Conservation (phyloP, 2,329 filamentous ascomycete genomes). For the Ceratocystis alfenasii region DNA sequence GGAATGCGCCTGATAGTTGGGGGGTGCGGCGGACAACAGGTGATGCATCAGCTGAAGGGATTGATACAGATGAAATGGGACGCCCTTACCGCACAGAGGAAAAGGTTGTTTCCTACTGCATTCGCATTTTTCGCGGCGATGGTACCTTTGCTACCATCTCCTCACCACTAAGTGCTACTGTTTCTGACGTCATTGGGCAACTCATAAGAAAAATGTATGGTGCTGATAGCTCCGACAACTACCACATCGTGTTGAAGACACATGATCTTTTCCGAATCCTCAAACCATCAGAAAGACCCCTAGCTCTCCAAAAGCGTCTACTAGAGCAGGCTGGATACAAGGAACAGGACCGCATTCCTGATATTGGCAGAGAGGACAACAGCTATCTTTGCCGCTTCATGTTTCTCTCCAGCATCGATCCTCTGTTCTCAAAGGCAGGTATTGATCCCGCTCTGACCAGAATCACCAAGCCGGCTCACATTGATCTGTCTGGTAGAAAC, state of each 20-base stretch:
- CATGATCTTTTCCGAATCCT: slow-evolving; percentile 80
- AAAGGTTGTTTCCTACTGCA: slow-evolving; percentile 69
- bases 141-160: slow-evolving; percentile 90
- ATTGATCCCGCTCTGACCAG: slow-evolving; percentile 74
- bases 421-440: slow-evolving; percentile 50
- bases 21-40: slow-evolving; percentile 66
- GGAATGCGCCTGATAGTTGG: slow-evolving; percentile 96
- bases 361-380: slow-evolving; percentile 91
- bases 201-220: slow-evolving; percentile 90
- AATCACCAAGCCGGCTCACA: slow-evolving; percentile 82
- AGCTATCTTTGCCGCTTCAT: slow-evolving; percentile 94
- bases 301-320: slow-evolving; percentile 82
- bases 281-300: slow-evolving; percentile 62
- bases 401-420: slow-evolving; percentile 55
- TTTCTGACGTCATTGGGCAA: slow-evolving; percentile 76
- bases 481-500: slow-evolving; percentile 81
- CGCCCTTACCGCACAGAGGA: slow-evolving; percentile 37
- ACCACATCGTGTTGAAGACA: slow-evolving; percentile 89
- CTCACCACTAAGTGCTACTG: slow-evolving; percentile 69
- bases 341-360: slow-evolving; percentile 74
- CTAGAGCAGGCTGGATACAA: slow-evolving; percentile 88
- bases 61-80: slow-evolving; percentile 39
- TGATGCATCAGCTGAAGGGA: slow-evolving; percentile 52
- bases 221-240: slow-evolving; percentile 81
- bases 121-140: slow-evolving; percentile 88